Base-by-base conservation (phyloP, 345 rosid genomes). In the Triadica sebifera region DNA sequence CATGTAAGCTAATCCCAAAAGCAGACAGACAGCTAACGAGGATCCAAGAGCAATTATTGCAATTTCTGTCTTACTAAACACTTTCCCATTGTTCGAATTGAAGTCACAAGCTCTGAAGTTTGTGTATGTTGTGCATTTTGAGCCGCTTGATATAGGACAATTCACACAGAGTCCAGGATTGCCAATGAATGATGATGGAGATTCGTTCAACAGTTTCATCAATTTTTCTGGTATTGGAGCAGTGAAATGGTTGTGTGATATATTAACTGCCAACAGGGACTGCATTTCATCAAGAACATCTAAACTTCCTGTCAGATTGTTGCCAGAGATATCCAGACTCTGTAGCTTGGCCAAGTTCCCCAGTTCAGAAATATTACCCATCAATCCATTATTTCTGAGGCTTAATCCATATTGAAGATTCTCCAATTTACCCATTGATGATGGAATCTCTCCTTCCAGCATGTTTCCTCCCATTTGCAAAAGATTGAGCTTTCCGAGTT, bases 401-500 rank as follows among this genome's bases (percentile, higher is more conserved):
- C 89, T 87, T 81, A 93, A 78, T n/a, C 53, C 80, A 67, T 89
- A 91, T 8, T 22, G 79, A 72, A 93, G 84, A 47, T 67, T 76
- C 80, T 43, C 56, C 78, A 89, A 51, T 0, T 75, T 75, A 45
- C 96, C 93, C 16, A 93, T 81, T 0, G 76, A 89, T 6, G 86
- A 65, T 6, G 94, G 94, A 73, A 93, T 89, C 83, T 81, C 85
- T 8, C 98, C 98, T 50, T 85, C 86, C 6, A 93, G 82, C 38
- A 52, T 68, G 78, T 91, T 93, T 70, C 87, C 90, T 56, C 89
- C 97, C 43, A 93, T 63, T 76, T 77, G 85, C 11, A 91, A 82
- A 81, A 80, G 85, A 25, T 77, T 58, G 12, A 93, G 88, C 78
- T 68, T 73, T 52, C 70, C 67, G 43, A 91, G 78, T 72, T 86